phyloP scores from a whole-genome alignment of 2,329 filamentous ascomycete genomes.

The Hypoxylon sp. region DNA sequence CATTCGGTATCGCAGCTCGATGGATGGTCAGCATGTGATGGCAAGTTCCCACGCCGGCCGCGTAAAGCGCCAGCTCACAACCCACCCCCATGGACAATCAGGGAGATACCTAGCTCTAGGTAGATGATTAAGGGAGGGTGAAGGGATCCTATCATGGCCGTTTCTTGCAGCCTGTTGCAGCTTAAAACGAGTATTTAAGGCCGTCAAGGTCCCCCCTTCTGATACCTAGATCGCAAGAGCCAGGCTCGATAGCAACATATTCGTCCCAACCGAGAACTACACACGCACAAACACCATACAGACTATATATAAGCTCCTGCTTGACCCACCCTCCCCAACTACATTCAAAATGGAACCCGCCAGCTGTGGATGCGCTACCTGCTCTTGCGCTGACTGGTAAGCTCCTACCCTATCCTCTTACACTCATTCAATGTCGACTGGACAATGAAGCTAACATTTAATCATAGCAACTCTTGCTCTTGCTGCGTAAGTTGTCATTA shows the following conservation, averaged over 20 bases:
- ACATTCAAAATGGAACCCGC: constrained; percentile 45
- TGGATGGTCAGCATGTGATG: constrained; percentile 40
- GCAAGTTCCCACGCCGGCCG: constrained; percentile 26
- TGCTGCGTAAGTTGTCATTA: constrained; percentile 45
- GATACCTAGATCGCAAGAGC: constrained; percentile 24
- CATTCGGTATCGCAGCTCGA: constrained; percentile 26
- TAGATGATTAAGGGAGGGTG: constrained; percentile 23
- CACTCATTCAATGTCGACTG: not conserved
- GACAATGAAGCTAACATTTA: constrained; percentile 22
- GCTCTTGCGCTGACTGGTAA: constrained; percentile 48
- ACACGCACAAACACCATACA: constrained; percentile 10
- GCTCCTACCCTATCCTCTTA: constrained; percentile 3
- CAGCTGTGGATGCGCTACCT: constrained; percentile 46
- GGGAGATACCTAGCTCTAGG: constrained; percentile 19
- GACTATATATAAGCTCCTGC: constrained; percentile 33
- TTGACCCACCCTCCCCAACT: constrained; percentile 15
- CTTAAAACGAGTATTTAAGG: constrained; percentile 40
- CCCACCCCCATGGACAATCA: constrained; percentile 29
- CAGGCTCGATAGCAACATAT: constrained; percentile 20
- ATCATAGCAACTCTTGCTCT: constrained; percentile 44
- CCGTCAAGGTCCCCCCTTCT: constrained; percentile 43
- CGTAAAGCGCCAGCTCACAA: constrained; percentile 38
- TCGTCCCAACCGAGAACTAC: constrained; percentile 11
- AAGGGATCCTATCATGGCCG: constrained; percentile 14
- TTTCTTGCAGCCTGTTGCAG: constrained; percentile 31